These are phyloP conservation scores for Brasenia schreberi DNA, from an alignment of 164 flowering plant genomes.

Conservation along the genomic window DNA sequence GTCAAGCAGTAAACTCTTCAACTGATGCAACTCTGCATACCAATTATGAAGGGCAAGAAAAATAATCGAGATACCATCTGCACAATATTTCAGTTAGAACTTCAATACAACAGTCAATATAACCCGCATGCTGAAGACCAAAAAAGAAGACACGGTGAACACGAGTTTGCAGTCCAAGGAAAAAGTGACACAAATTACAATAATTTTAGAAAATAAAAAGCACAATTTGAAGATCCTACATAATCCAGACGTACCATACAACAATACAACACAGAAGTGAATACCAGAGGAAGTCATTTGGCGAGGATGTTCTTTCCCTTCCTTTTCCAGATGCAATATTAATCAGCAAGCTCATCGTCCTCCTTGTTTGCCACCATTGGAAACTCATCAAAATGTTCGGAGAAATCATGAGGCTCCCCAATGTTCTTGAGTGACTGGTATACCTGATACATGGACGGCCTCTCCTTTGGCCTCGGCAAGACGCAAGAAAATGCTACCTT, in stretches of 20 bases:
- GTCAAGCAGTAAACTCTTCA: too few relatives aligned
- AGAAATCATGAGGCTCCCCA: conserved; percentile 26
- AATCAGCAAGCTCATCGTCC: conserved; percentile 18
- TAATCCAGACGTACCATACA: not conserved
- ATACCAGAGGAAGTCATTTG: not conserved
- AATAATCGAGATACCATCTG: too few relatives aligned
- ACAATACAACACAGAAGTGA: not conserved
- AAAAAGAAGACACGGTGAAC: too few relatives aligned
- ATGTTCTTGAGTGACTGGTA: conserved; percentile 38
- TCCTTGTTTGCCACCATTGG: conserved; percentile 32
- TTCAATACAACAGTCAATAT: too few relatives aligned
- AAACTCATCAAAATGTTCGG: conserved; percentile 46
- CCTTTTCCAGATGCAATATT: not conserved
- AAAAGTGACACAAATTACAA: not conserved
- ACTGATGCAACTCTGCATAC: too few relatives aligned
- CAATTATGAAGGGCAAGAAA: too few relatives aligned
- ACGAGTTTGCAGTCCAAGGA: not conserved
- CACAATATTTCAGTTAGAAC: too few relatives aligned
- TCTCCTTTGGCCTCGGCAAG: conserved; percentile 49
- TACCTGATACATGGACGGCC: conserved; percentile 44
- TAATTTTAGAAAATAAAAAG: not conserved
- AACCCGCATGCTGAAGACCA: too few relatives aligned
- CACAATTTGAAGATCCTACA: not conserved
- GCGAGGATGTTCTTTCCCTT: not conserved
- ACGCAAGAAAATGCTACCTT: conserved; percentile 45